Base-by-base conservation (phyloP, 31 red algal genomes). In the Endocladia muricata region DNA sequence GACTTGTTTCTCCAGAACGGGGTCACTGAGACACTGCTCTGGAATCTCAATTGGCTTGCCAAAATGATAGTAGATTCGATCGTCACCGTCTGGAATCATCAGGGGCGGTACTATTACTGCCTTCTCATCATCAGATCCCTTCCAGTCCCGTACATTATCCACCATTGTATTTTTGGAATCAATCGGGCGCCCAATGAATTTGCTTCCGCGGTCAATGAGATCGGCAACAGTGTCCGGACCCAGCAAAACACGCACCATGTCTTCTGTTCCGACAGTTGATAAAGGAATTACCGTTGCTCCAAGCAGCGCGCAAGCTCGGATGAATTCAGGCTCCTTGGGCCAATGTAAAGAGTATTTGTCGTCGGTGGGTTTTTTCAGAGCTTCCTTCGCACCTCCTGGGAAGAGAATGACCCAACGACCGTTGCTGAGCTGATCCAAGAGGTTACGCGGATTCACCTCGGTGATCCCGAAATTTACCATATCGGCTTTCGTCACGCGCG, bases 311-410 rank as follows among this genome's bases (percentile, higher is more conserved):
- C 86, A 89, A 23, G 86, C 55, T 34, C 96, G 84, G 2, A 98
- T 76, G 69, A 98, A 98, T 35, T 98, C 96, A 2, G 92, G 85
- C 8, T 70, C 41, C 1, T 44, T 42, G 0, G 92, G 92, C 92
- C 92, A 99, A 37, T 58, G 47, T 4, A 99, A 65, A 11, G 54
- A 56, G 68, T 95, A 85, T 48, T 92, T 93, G 8, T 48, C 61
- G 9, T 84, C 88, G 1, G 55, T 15, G 3, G 77, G 81, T 19
- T 84, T 58, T 35, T 95, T 95, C 63, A 90, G 60, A 23, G 93
- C 96, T 57, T 99, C 96, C 21, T 55, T 48, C 13, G 96, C 96
- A 55, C 96, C 96, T 6, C 96, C 96, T 0, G 96, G 96, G 48
- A 99, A 99, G 25, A 99, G 77, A 19, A 99, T 54, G 51, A 38